phyloP scores from a whole-genome alignment of 257 asterid genomes.

The Solanum infundibuliforme region DNA sequence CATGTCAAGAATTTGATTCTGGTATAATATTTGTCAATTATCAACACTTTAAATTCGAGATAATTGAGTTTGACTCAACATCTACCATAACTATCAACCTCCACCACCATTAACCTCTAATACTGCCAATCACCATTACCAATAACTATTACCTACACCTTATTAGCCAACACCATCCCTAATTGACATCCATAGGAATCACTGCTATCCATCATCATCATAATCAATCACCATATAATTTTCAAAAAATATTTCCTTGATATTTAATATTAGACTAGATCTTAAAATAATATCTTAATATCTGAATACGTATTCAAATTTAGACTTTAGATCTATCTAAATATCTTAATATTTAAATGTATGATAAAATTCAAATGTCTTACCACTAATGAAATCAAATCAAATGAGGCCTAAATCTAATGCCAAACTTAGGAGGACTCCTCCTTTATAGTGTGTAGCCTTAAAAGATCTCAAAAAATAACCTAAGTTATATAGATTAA shows the following conservation, averaged over 20 bases:
- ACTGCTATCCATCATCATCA: background rate
- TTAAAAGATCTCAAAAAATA: background rate
- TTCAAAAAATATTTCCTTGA: too few species aligned
- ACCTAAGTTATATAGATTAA: background rate
- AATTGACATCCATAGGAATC: background rate
- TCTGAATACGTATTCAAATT: background rate
- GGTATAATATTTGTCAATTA: background rate
- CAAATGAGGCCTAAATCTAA: background rate
- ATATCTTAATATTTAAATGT: background rate
- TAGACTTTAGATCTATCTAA: background rate
- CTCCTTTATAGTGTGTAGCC: background rate
- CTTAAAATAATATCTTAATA: background rate
- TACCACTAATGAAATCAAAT: background rate
- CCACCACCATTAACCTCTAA: background rate
- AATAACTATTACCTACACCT: background rate
- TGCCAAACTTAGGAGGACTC: background rate
- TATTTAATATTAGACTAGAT: background rate
- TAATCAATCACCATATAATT: background rate
- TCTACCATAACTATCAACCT: background rate
- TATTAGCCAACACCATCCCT: background rate
- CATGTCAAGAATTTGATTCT: background rate
- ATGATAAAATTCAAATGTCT: background rate
- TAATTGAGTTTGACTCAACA: background rate
- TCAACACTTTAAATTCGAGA: background rate
- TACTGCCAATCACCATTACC: background rate